phyloP scores from a whole-genome alignment of 345 rosid species.

The Linum usitatissimum region DNA sequence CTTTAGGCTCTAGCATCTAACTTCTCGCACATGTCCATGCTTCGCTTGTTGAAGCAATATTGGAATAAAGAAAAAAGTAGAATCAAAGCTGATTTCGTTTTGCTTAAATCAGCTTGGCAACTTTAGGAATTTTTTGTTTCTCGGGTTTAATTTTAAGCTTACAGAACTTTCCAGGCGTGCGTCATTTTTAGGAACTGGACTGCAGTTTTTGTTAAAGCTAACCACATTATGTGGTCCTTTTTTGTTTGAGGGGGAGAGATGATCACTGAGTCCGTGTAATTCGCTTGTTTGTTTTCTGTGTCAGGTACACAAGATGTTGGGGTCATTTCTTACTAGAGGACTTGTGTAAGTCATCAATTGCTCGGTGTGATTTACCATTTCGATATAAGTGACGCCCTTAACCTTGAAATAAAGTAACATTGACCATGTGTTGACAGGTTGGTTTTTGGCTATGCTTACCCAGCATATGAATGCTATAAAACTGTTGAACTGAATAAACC shows the following conservation, averaged over 20 bases:
- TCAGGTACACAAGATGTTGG: slow-evolving; percentile 2
- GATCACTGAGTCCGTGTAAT: not conserved
- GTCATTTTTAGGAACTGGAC: no score
- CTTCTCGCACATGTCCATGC: not conserved
- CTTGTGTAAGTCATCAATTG: slow-evolving; percentile 2
- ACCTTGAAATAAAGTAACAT: not conserved
- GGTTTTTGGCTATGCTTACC: slow-evolving; percentile 53
- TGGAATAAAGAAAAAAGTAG: not conserved
- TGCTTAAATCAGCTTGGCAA: not conserved
- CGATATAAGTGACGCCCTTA: not conserved
- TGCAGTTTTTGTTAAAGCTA: no score
- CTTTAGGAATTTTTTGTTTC: not conserved
- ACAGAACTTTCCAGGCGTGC: no score
- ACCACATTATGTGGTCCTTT: no score
- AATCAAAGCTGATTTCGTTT: not conserved
- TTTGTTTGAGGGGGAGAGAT: no score
- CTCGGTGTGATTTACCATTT: not conserved
- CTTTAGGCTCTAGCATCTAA: not conserved
- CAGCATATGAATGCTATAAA: slow-evolving; percentile 59
- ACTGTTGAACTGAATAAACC: slow-evolving; percentile 50
- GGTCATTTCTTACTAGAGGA: slow-evolving; percentile 5
- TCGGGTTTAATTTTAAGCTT: not conserved
- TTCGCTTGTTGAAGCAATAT: not conserved
- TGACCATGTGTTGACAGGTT: slow-evolving; percentile 22
- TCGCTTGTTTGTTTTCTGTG: not conserved